Evolutionary conservation across 768 basidiomycete genomes (phyloP).

Genomic region (Sarcodon aspratus): DNA sequence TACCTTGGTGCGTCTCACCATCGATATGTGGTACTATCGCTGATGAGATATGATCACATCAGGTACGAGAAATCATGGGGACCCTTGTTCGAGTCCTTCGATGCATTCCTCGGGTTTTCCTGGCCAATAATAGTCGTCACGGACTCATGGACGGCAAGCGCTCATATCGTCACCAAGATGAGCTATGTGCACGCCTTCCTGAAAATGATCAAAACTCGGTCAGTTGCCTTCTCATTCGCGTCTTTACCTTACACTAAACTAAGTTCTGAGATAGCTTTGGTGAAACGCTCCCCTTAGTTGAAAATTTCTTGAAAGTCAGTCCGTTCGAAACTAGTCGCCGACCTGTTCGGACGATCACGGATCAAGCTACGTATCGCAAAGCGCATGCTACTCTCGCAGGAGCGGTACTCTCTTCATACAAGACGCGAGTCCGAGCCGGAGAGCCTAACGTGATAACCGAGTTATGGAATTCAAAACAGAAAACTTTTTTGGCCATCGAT

Average conservation of each 20-base stretch:
- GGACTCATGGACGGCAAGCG: slow-evolving; percentile 55
- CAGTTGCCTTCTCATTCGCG: background rate
- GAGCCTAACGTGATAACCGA: slow-evolving; percentile 53
- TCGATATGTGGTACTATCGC: background rate
- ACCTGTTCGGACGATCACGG: slow-evolving; percentile 60
- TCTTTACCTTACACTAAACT: background rate
- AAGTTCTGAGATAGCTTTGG: slow-evolving; percentile 40
- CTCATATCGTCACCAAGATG: slow-evolving; percentile 72
- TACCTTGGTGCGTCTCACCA: slow-evolving; percentile 43
- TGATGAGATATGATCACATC: background rate
- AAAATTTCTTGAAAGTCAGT: slow-evolving; percentile 56
- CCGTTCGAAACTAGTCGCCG: slow-evolving; percentile 61
- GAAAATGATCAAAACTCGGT: slow-evolving; percentile 82
- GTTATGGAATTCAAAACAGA: slow-evolving; percentile 59
- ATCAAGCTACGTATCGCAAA: slow-evolving; percentile 58
- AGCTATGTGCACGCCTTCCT: slow-evolving; percentile 64
- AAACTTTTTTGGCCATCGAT: slow-evolving; percentile 64
- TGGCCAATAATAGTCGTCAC: slow-evolving; percentile 79
- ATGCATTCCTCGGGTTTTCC: slow-evolving; percentile 68
- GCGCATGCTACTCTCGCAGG: slow-evolving; percentile 63
- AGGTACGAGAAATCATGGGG: slow-evolving; percentile 82
- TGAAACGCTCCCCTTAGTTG: slow-evolving; percentile 59
- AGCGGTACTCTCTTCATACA: slow-evolving; percentile 51
- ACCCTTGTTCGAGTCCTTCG: slow-evolving; percentile 66
- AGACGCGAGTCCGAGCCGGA: slow-evolving; percentile 51